A percentile compares a stretch with the other conserved stretches of the same genome.
These are phyloP conservation scores for Mycena rebaudengoi DNA, from an alignment of 768 basidiomycete species.

Conservation along the genomic window DNA sequence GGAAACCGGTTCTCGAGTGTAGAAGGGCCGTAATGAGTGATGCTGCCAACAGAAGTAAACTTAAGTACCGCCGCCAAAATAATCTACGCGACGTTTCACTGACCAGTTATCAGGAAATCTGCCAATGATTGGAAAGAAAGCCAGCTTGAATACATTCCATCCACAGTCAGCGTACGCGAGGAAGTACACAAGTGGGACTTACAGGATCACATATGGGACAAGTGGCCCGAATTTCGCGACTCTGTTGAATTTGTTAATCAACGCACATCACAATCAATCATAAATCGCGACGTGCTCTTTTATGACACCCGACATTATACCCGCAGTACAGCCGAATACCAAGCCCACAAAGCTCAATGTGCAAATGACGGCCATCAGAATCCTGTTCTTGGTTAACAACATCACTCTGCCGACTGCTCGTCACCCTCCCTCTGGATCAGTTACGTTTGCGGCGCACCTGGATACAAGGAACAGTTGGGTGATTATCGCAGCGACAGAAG, in stretches of 20 bases:
- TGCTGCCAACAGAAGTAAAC: constrained; percentile 32
- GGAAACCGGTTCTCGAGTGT: constrained; percentile 59
- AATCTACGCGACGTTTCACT: not conserved
- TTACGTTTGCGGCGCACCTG: constrained; percentile 42
- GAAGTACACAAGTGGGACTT: no score
- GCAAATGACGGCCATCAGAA: constrained; percentile 45
- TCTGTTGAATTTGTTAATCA: no score
- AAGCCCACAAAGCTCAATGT: constrained; percentile 49
- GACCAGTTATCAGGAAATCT: constrained; percentile 57
- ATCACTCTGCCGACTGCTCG: constrained; percentile 44
- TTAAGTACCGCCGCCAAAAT: not conserved
- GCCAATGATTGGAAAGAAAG: constrained; percentile 53
- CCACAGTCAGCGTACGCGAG: no score
- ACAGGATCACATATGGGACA: constrained; percentile 52
- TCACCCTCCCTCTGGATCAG: no score
- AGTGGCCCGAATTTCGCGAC: constrained; percentile 51
- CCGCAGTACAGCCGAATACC: constrained; percentile 52
- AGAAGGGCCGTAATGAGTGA: constrained; percentile 41
- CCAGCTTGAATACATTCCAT: no score
- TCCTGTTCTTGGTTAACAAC: constrained; percentile 44
- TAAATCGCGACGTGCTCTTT: constrained; percentile 40
- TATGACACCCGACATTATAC: constrained; percentile 53
- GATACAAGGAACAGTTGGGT: constrained; percentile 58
- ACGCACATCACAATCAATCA: no score
- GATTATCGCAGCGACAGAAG: constrained; percentile 55